phyloP scores from a whole-genome alignment of 179 eudicot species.

The Corrigiola litoralis region DNA sequence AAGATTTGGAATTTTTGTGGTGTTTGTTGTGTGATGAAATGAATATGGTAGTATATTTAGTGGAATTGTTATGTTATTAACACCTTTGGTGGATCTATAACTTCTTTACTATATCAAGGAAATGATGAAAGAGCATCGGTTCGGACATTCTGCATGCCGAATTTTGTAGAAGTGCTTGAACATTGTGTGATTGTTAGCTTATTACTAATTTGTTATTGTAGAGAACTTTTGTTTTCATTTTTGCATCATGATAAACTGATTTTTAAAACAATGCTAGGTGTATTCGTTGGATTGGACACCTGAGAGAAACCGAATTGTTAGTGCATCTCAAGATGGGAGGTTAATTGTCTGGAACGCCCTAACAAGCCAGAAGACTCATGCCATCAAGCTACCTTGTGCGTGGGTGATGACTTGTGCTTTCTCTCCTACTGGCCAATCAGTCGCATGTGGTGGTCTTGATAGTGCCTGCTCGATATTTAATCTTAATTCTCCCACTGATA shows the following conservation, averaged over 20 bases:
- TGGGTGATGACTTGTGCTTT: conserved; percentile 99
- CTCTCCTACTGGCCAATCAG: conserved; percentile 85
- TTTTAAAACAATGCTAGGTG: conserved; percentile 41
- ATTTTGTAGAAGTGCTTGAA: neutral
- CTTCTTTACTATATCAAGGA: too few relatives aligned
- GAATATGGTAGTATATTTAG: neutral
- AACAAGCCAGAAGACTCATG: conserved; percentile 95
- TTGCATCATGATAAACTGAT: conserved; percentile 1
- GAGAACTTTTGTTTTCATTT: neutral
- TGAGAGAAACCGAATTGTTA: conserved; percentile 83
- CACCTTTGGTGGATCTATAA: too few relatives aligned
- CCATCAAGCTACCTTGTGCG: conserved; percentile 93
- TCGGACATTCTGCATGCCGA: neutral
- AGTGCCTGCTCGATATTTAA: conserved; percentile 87
- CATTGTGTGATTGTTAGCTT: neutral
- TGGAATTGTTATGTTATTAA: neutral
- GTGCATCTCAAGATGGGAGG: conserved; percentile 98
- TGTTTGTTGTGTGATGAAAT: neutral
- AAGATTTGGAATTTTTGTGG: neutral
- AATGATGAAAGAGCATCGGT: too few relatives aligned
- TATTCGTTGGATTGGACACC: conserved; percentile 92
- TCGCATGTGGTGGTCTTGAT: conserved; percentile 97
- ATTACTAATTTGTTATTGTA: neutral
- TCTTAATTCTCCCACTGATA: conserved; percentile 72
- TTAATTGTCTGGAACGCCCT: conserved; percentile 95